Evolutionary conservation across 139 green algal genomes (phyloP), one percentile per base, ranked within the genome.

Genomic region (Chlamydomonas schloesseri): DNA sequence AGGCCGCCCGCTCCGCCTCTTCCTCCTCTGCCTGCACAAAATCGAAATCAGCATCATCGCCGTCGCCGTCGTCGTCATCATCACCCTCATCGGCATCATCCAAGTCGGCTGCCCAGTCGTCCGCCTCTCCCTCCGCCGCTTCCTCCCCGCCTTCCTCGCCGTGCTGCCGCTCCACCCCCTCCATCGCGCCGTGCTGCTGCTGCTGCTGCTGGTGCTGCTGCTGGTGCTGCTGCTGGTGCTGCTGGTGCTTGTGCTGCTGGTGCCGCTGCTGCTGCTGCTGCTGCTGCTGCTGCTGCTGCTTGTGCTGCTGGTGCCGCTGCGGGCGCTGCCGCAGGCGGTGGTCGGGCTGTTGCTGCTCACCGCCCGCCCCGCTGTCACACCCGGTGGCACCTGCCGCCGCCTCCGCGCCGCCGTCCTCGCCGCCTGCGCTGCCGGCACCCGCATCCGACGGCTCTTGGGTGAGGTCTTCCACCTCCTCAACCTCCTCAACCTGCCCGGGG

Each of bases 21-120:
- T 82, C 74, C 24, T 57, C 74, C 34, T 83, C 76, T n/a, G 47
- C 76, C 29, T 46, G 9, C 6, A 73, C 62, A 23, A 73, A 73
- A 14, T 82, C 75, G 9, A n/a, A 29, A 21, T 81, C 73, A 6
- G 14, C 73, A n/a, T 37, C 55, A n/a, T 69, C 53, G 10, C 69
- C 73, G 1, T 69, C 53, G 18, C 33, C 73, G 21, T 82, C 74
- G 23, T n/a, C 50, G 31, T 81, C 73, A 6, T 11, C 73, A 29
- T 36, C 53, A 28, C 55, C 53, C 9, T 81, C 73, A 9, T 69
- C 73, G 18, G 18, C 73, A 13, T 53, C 53, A 1, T 68, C 50
- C 50, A n/a, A n/a, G n/a, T n/a, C 53, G 4, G 28, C 53, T 6
- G 2, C 20, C 15, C 8, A 26, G 24, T 68, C 64, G 26, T 37